Percentiles rank a stretch among this genome's conserved stretches.
Evolutionary conservation across 345 rosid species (phyloP).

Genomic region (Lagerstroemia speciosa): DNA sequence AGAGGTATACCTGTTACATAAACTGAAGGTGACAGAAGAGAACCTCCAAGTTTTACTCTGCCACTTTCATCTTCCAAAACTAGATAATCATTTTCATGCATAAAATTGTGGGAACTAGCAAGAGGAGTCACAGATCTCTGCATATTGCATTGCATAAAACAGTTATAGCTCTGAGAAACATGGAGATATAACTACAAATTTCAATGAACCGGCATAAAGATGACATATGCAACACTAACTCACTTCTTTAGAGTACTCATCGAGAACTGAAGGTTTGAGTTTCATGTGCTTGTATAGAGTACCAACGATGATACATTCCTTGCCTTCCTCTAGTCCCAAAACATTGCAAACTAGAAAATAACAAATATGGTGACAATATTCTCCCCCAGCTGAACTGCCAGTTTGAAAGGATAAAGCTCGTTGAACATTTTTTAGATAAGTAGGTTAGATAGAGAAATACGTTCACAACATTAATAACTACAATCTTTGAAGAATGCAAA

Average conservation of each 20-base stretch:
- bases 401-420: background rate
- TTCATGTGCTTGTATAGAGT: constrained; percentile 94
- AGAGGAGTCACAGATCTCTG: constrained; percentile 78
- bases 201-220: background rate
- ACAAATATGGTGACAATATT: constrained; percentile 1
- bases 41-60: constrained; percentile 80
- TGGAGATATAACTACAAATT: background rate
- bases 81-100: constrained; percentile 73
- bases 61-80: constrained; percentile 95
- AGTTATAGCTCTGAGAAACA: background rate
- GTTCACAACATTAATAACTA: too few relatives aligned
- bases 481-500: too few relatives aligned
- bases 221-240: constrained; percentile 2
- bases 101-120: constrained; percentile 73
- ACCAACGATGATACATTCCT: constrained; percentile 80
- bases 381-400: background rate
- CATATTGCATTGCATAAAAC: constrained; percentile 2
- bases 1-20: constrained; percentile 64
- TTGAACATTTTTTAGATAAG: background rate
- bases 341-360: constrained; percentile 58
- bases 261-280: constrained; percentile 89
- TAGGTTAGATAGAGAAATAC: too few relatives aligned
- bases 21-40: constrained; percentile 40
- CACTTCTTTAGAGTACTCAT: constrained; percentile 93
- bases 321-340: constrained; percentile 73